A percentile compares a stretch with the other conserved stretches of the same genome.
These are phyloP conservation scores for Gyromitra esculenta DNA, from an alignment of 2,329 filamentous ascomycete species.

Conservation along the genomic window DNA sequence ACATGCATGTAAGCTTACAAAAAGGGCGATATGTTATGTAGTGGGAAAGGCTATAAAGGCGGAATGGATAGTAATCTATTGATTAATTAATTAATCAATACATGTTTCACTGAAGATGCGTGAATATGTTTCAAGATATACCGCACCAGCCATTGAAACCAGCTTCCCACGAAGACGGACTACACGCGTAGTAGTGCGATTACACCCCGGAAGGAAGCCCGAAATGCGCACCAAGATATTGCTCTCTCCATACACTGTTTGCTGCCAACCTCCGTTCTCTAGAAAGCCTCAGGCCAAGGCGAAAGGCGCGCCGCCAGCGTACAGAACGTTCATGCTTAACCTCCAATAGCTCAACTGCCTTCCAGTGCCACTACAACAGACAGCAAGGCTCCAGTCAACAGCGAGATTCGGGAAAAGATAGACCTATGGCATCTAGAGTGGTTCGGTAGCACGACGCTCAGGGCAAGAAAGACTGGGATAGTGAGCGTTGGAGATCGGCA, in stretches of 20 bases:
- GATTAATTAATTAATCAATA: too few species aligned
- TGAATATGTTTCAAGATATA: neutral
- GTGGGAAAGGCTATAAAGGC: too few species aligned
- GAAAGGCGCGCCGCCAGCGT: neutral
- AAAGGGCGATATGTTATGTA: too few species aligned
- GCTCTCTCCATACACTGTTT: neutral
- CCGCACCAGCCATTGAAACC: neutral
- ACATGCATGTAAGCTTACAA: too few species aligned
- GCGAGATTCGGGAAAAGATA: neutral
- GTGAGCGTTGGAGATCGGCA: conserved; percentile 10
- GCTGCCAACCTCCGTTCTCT: neutral
- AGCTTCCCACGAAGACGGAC: neutral
- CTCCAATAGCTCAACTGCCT: neutral
- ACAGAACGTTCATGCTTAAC: neutral
- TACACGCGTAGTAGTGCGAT: neutral
- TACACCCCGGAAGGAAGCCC: neutral
- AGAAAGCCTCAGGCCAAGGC: neutral
- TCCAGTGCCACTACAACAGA: neutral
- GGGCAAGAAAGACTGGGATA: conserved; percentile 2
- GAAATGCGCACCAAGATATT: neutral
- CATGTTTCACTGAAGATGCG: neutral
- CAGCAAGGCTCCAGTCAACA: conserved; percentile 1
- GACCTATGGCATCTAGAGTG: neutral
- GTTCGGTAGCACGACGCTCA: conserved; percentile 7
- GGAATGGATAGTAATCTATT: too few species aligned